A percentile compares a stretch with the other conserved stretches of the same genome.
These are phyloP conservation scores for Myxozyma sirexii DNA, from an alignment of 805 yeast genomes.

Conservation along the genomic window DNA sequence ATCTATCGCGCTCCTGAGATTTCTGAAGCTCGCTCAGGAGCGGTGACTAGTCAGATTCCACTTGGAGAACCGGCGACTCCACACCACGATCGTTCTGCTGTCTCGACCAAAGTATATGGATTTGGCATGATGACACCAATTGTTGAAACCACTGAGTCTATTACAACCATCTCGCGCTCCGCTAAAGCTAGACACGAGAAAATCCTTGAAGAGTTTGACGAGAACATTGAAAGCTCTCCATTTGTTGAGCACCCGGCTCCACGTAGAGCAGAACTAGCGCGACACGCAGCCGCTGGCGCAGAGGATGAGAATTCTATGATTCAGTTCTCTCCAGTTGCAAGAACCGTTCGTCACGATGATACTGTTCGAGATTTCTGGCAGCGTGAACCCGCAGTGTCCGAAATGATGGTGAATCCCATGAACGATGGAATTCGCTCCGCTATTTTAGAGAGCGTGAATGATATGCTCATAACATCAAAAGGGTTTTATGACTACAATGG, in stretches of 20 bases:
- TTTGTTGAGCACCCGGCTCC: conserved; percentile 29
- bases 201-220: conserved; percentile 8
- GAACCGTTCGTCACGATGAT: neutral
- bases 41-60: conserved; percentile 4
- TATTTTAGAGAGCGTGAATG: conserved; percentile 46
- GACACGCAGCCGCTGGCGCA: conserved; percentile 3
- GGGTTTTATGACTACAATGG: conserved; percentile 42
- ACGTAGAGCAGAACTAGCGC: conserved; percentile 6
- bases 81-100: conserved; percentile 14
- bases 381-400: conserved; percentile 24
- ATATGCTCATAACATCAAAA: conserved; percentile 43
- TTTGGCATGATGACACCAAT: conserved; percentile 40
- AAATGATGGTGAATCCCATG: conserved; percentile 49
- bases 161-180: conserved; percentile 21
- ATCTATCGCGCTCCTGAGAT: neutral
- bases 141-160: conserved; percentile 38
- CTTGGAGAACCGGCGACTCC: conserved; percentile 30
- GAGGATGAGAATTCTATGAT: neutral
- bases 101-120: conserved; percentile 18
- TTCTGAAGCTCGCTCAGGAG: neutral
- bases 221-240: conserved; percentile 22
- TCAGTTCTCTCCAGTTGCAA: conserved; percentile 11
- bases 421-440: conserved; percentile 47
- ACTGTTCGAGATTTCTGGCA: conserved; percentile 12
- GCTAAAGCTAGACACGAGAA: neutral